Conservation (phyloP, 805 yeast genomes). For the Saturnispora bothae region DNA sequence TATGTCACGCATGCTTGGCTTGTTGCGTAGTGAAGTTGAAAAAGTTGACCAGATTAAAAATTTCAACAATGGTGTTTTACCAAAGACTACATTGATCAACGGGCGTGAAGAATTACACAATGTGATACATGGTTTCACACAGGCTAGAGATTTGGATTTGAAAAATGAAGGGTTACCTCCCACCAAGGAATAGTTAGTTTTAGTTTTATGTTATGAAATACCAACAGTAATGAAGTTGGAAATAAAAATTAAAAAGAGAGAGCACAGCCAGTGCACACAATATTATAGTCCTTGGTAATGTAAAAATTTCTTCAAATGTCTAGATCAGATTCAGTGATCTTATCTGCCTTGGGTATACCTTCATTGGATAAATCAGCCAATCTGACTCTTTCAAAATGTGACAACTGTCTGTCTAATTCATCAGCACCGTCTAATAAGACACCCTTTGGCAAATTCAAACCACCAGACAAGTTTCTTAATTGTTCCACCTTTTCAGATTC, state of each 20-base stretch:
- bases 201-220: too few species aligned
- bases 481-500: constrained; percentile 84
- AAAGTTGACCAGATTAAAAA: constrained; percentile 70
- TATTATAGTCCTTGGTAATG: too few species aligned
- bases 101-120: constrained; percentile 73
- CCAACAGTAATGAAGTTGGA: too few species aligned
- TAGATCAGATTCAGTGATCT: not conserved
- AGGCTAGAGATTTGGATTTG: constrained; percentile 71
- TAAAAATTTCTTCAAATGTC: too few species aligned
- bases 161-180: constrained; percentile 89
- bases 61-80: constrained; percentile 65
- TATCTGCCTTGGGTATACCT: constrained; percentile 45
- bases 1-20: constrained; percentile 83
- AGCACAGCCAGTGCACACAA: too few species aligned
- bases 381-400: constrained; percentile 75
- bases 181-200: constrained; percentile 41
- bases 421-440: constrained; percentile 73
- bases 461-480: constrained; percentile 63
- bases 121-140: constrained; percentile 65
- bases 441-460: constrained; percentile 70
- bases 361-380: constrained; percentile 75
- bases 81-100: constrained; percentile 74
- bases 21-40: constrained; percentile 81
- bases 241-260: too few species aligned
- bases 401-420: constrained; percentile 61